A percentile compares a stretch with the other conserved stretches of the same genome.
Evolutionary conservation across 1,139 yeast genomes (phyloP).

Genomic region (Sugiyamaella paludigena): DNA sequence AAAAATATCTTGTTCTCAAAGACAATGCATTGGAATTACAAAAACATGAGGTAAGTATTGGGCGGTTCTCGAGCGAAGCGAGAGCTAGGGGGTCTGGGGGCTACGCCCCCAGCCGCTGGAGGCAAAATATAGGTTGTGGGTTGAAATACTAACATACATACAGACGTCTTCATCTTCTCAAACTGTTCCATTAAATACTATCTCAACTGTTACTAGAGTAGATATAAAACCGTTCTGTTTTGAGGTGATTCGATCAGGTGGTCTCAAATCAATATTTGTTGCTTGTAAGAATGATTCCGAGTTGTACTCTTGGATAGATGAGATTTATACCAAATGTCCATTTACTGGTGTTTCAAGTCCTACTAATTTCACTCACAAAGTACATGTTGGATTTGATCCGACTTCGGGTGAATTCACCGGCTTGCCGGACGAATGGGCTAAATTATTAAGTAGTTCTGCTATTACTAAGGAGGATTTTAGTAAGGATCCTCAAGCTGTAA

Average conservation of each 20-base stretch:
- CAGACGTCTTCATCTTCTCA: constrained; percentile 32
- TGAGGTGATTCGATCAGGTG: constrained; percentile 63
- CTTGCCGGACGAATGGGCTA: constrained; percentile 46
- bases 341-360: constrained; percentile 60
- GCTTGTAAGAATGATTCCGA: constrained; percentile 79
- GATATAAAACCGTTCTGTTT: constrained; percentile 70
- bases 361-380: constrained; percentile 46
- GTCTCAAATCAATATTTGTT: constrained; percentile 64
- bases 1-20: constrained; percentile 71
- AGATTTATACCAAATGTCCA: constrained; percentile 84
- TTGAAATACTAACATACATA: constrained; percentile 8
- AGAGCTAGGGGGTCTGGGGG: too few species aligned
- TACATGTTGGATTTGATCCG: constrained; percentile 49
- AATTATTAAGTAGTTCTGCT: constrained; percentile 42
- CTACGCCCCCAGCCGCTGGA: too few species aligned
- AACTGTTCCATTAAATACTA: constrained; percentile 55
- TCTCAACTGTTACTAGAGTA: constrained; percentile 57
- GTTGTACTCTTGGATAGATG: constrained; percentile 87
- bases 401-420: constrained; percentile 47
- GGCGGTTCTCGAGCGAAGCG: too few species aligned
- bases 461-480: constrained; percentile 47
- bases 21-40: constrained; percentile 75
- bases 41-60: constrained; percentile 53
- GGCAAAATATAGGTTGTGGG: too few species aligned
- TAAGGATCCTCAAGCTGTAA: constrained; percentile 50